Percentiles rank a stretch among this genome's conserved stretches.
Evolutionary conservation across 2,329 filamentous ascomycete genomes (phyloP).

Genomic region (Paramyrothecium sp.): DNA sequence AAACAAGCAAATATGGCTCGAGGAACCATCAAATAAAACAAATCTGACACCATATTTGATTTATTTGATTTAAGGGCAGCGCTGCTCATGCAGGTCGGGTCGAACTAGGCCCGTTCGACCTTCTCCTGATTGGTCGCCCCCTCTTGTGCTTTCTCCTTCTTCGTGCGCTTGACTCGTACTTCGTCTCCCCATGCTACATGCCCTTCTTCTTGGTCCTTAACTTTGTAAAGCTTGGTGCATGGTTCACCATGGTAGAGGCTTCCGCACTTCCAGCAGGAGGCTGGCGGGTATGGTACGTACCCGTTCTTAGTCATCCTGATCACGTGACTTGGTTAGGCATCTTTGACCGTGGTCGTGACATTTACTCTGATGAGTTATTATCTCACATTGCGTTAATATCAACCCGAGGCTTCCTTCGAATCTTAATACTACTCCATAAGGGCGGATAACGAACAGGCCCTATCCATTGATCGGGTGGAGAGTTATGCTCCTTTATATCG

Average conservation of each 20-base stretch:
- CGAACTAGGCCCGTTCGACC: too few relatives aligned
- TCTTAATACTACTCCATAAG: too few relatives aligned
- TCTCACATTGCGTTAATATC: too few relatives aligned
- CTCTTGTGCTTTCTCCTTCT: too few relatives aligned
- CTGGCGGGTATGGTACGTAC: not conserved
- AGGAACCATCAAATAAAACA: constrained; percentile 5
- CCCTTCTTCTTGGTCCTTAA: not conserved
- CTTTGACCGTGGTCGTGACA: too few relatives aligned
- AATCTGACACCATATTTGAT: constrained; percentile 7
- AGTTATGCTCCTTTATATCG: too few relatives aligned
- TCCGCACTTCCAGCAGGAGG: not conserved
- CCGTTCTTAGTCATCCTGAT: not conserved
- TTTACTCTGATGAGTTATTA: too few relatives aligned
- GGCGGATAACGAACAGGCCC: too few relatives aligned
- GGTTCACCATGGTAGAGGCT: not conserved
- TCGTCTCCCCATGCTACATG: not conserved
- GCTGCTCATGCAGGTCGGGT: too few relatives aligned
- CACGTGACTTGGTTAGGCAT: not conserved
- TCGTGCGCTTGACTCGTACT: not conserved
- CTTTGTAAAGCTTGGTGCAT: not conserved
- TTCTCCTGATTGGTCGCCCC: too few relatives aligned
- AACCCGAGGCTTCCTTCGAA: too few relatives aligned
- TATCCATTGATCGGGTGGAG: too few relatives aligned
- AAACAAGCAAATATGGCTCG: constrained; percentile 6
- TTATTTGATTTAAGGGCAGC: constrained; percentile 8